Conservation (phyloP, 345 rosid species). For the Eucalyptus paniculata region DNA sequence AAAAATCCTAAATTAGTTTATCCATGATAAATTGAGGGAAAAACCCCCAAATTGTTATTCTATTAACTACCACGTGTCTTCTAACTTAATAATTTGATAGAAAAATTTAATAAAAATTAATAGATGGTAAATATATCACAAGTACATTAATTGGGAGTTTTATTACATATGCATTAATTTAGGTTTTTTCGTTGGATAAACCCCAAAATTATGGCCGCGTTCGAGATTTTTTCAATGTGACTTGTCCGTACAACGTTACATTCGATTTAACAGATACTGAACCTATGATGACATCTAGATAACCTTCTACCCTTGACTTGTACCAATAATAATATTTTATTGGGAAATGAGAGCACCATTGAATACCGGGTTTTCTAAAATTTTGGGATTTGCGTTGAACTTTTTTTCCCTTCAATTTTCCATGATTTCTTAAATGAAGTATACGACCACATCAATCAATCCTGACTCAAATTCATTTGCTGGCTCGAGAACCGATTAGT, state of each 20-base stretch:
- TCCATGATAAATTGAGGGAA: rapidly evolving
- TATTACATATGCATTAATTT: no score
- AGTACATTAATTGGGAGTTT: no score
- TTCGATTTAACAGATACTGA: background rate
- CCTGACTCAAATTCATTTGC: background rate
- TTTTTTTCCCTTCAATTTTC: background rate
- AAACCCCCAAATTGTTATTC: no score
- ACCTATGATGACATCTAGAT: background rate
- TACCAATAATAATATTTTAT: background rate
- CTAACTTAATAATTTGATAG: no score
- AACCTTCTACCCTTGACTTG: no score
- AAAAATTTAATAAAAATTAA: no score
- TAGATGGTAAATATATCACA: no score
- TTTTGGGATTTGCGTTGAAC: background rate
- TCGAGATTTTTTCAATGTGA: background rate
- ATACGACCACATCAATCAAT: background rate
- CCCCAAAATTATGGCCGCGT: background rate
- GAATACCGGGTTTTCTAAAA: background rate
- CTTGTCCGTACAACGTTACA: background rate
- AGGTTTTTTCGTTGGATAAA: no score
- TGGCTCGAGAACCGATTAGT: background rate
- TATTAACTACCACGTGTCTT: rapidly evolving
- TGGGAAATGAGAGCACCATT: background rate
- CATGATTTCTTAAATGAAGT: background rate
- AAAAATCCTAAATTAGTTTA: rapidly evolving